A percentile compares a stretch with the other conserved stretches of the same genome.
phyloP scores from a whole-genome alignment of 1,284 basidiomycete species.

The Pisolithus thermaeus region DNA sequence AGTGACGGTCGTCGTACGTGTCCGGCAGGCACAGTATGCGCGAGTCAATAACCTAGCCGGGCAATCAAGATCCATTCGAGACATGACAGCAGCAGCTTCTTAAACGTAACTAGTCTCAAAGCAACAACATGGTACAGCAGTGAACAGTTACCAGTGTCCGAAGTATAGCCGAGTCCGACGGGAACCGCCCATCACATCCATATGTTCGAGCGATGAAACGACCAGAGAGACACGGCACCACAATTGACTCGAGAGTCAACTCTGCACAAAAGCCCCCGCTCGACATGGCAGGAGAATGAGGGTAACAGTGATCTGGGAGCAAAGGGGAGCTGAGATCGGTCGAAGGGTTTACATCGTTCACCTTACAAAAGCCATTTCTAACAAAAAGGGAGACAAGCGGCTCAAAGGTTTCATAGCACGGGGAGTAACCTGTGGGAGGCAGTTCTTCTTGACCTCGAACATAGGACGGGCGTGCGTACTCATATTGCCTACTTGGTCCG shows the following conservation, averaged over 20 bases:
- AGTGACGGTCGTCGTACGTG: constrained; percentile 1
- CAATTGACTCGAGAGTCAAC: constrained; percentile 2
- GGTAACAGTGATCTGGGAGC: background rate
- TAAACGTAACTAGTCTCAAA: too few relatives aligned
- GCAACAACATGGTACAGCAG: background rate
- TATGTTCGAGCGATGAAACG: constrained; percentile 3
- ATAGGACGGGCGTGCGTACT: too few relatives aligned
- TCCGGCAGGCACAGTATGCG: constrained; percentile 1
- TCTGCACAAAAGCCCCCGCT: background rate
- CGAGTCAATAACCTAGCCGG: background rate
- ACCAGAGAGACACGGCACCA: constrained; percentile 1
- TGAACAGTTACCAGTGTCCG: background rate
- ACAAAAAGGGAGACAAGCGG: too few relatives aligned
- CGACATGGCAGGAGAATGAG: background rate
- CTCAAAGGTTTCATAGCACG: too few relatives aligned
- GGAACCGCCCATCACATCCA: constrained; percentile 1
- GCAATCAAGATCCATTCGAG: background rate
- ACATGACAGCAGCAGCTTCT: constrained; percentile 1
- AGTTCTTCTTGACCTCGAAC: too few relatives aligned
- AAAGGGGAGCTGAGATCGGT: too few relatives aligned
- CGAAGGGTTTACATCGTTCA: too few relatives aligned
- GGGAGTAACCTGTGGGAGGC: too few relatives aligned
- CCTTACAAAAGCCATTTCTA: too few relatives aligned
- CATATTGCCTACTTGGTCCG: too few relatives aligned
- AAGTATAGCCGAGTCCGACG: background rate